Conservation (phyloP, 495 filamentous ascomycete species). For the Penicillium steckii region DNA sequence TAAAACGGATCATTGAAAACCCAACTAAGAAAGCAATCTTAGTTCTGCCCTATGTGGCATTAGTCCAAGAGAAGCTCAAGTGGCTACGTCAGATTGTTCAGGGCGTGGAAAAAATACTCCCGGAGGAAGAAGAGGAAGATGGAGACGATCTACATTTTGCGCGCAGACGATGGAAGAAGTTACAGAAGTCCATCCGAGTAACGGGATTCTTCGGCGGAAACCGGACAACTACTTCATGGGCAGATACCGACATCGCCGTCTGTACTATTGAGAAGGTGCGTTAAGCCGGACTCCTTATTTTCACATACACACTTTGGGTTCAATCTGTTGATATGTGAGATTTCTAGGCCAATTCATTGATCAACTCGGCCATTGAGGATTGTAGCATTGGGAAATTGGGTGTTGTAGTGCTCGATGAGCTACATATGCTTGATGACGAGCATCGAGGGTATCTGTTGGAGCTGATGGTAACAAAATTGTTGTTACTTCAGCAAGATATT, state of each 20-base stretch:
- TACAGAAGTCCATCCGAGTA: constrained; percentile 52
- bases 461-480: constrained; percentile 74
- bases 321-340: neutral
- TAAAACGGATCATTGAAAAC: constrained; percentile 67
- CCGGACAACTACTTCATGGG: constrained; percentile 63
- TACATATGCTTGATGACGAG: constrained; percentile 82
- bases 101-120: constrained; percentile 52
- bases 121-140: constrained; percentile 25
- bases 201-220: constrained; percentile 76
- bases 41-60: constrained; percentile 78
- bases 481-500: constrained; percentile 65
- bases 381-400: constrained; percentile 63
- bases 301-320: no score
- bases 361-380: constrained; percentile 75
- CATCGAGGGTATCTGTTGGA: constrained; percentile 79
- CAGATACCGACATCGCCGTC: constrained; percentile 75
- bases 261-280: constrained; percentile 83
- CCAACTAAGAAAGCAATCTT: constrained; percentile 68
- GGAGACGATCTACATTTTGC: constrained; percentile 13
- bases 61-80: constrained; percentile 80
- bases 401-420: constrained; percentile 73
- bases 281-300: neutral
- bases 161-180: constrained; percentile 32
- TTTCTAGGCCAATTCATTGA: constrained; percentile 69
- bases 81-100: constrained; percentile 72